Evolutionary conservation across 441 rosid species (phyloP).

Genomic region (Theobroma grandiflorum): DNA sequence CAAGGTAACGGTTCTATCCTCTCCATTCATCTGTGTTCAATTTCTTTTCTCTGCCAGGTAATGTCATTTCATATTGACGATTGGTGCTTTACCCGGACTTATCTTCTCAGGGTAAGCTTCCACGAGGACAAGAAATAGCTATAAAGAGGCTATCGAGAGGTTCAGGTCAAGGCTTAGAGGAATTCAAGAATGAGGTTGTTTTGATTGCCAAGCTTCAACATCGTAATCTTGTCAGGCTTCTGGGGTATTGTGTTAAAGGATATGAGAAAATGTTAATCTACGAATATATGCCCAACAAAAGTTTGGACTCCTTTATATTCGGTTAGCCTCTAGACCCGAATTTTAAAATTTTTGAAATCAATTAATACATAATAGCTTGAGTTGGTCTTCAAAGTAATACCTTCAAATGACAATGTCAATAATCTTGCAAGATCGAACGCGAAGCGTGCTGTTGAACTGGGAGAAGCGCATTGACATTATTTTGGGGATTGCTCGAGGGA

Average conservation of each 20-base stretch:
- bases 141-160: conserved; percentile 28
- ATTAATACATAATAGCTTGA: neutral
- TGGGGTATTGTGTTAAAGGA: conserved; percentile 40
- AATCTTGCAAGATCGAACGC: conserved; percentile 36
- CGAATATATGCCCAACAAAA: conserved; percentile 45
- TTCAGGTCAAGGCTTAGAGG: conserved; percentile 26
- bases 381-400: neutral
- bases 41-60: neutral
- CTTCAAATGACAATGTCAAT: neutral
- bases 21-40: neutral
- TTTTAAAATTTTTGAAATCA: neutral
- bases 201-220: conserved; percentile 37
- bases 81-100: neutral
- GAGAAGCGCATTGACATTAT: conserved; percentile 35
- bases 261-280: conserved; percentile 45
- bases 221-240: conserved; percentile 43
- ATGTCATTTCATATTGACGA: conserved; percentile 4
- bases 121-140: conserved; percentile 25
- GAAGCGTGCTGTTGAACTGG: conserved; percentile 31
- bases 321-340: conserved; percentile 31
- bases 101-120: conserved; percentile 21
- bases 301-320: conserved; percentile 45
- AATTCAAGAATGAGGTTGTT: conserved; percentile 29
- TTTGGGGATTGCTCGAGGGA: conserved; percentile 42
- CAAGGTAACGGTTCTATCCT: conserved; percentile 10